Base-by-base conservation (phyloP, 371 early-diverging fungal genomes). In the Mortierella sp. region DNA sequence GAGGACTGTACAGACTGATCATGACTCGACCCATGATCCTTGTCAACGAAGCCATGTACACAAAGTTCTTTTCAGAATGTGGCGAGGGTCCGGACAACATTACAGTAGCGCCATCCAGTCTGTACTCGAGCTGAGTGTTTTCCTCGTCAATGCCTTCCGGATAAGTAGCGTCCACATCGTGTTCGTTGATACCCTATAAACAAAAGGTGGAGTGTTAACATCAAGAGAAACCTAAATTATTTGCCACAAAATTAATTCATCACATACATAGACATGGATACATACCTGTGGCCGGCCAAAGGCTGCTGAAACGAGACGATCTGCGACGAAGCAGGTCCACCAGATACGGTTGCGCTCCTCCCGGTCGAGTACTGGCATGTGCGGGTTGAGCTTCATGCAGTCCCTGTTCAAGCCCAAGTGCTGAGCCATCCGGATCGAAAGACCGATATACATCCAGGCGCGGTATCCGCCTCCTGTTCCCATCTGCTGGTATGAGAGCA, bases 361-460 rank as follows among this genome's bases (percentile, higher is more conserved):
- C 7, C 86, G 86, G 64, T 90, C 91, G 19, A 86, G 84, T 1
- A 72, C 64, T 39, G 90, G 90, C 14, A 91, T 71, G 40, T 65
- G 61, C 26, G 73, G 73, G 47, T 88, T 86, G 88, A 89, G 89
- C 44, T 88, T 82, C 9, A 80, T 73, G 55, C 87, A 89, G 13
- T 89, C 89, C 26, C 89, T 89, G 74, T 91, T 89, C 45, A 91
- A 65, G 2, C 91, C 92, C 39, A 90, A 58, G 64, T 91, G 90
- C 71, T 91, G 90, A 5, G 91, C 92, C 92, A 91, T 91, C 4
- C 92, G 88, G 55, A 90, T 89, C 8, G 91, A 89, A 13, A 70
- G 77, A 9, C 92, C 92, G 22, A 90, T 78, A 40, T 81, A 88
- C 73, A 82, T 87, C 91, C 91, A 91, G 52, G 68, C 65, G 80